Evolutionary conservation across 1,284 basidiomycete genomes (phyloP).

Genomic region (Porodaedalea pini): DNA sequence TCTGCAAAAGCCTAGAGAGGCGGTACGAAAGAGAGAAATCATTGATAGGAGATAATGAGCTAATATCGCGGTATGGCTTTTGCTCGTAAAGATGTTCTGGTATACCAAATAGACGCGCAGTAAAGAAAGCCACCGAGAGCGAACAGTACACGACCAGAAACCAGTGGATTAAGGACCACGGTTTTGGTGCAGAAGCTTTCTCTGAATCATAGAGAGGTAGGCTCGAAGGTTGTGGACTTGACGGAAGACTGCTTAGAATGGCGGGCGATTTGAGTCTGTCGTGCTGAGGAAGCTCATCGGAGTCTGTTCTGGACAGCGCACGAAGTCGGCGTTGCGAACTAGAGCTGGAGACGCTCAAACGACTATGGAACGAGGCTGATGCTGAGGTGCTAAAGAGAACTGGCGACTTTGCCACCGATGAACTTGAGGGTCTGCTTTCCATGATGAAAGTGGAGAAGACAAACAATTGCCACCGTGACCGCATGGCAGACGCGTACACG

Average conservation of each 20-base stretch:
- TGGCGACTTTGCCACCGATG: slow-evolving; percentile 14
- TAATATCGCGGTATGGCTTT: slow-evolving; percentile 23
- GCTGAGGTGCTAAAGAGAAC: slow-evolving; percentile 13
- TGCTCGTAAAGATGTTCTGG: slow-evolving; percentile 15
- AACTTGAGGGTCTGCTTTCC: slow-evolving; percentile 16
- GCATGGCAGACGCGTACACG: neutral
- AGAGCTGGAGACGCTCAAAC: slow-evolving; percentile 12
- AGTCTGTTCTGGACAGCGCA: slow-evolving; percentile 10
- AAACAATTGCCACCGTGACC: neutral
- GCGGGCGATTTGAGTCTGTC: slow-evolving; percentile 5
- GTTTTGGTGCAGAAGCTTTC: neutral
- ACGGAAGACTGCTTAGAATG: neutral
- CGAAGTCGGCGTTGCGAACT: slow-evolving; percentile 18
- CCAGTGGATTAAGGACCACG: slow-evolving; percentile 23
- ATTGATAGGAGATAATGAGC: slow-evolving; percentile 23
- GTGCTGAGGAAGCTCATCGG: slow-evolving; percentile 9
- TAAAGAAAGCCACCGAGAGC: slow-evolving; percentile 39
- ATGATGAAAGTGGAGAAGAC: slow-evolving; percentile 2
- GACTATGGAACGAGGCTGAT: slow-evolving; percentile 18
- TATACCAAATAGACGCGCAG: slow-evolving; percentile 24
- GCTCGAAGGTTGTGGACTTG: neutral
- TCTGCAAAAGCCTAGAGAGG: slow-evolving; percentile 30
- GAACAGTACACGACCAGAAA: slow-evolving; percentile 39
- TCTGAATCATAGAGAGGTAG: slow-evolving; percentile 8
- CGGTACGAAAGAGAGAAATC: slow-evolving; percentile 26